Conservation (phyloP, 78 protist species). For the Pelomyxa schiedti region DNA sequence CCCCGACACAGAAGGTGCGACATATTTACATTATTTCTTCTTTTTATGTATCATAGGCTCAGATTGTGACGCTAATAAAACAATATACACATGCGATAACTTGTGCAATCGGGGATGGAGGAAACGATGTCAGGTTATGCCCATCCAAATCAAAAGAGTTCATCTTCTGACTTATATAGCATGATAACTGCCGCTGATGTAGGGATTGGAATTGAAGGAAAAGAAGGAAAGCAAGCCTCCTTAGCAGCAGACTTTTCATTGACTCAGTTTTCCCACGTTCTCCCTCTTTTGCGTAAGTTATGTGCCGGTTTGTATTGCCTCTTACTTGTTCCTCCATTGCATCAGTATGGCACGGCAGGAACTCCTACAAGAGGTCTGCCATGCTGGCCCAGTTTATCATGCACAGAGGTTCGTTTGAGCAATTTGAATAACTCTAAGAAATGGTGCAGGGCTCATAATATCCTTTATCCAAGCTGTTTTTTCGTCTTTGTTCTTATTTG, state of each 20-base stretch:
- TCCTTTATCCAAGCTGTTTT: conserved; percentile 88
- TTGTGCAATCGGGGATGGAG: conserved; percentile 96
- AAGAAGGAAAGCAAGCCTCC: conserved; percentile 95
- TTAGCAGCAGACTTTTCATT: conserved; percentile 94
- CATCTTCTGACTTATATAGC: too few relatives aligned
- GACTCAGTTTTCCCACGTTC: conserved; percentile 66
- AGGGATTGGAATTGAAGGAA: conserved; percentile 93
- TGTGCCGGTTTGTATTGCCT: not conserved
- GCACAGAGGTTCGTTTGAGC: too few relatives aligned
- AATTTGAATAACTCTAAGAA: too few relatives aligned
- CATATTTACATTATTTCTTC: not conserved
- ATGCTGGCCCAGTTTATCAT: conserved; percentile 81
- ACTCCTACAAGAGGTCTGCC: conserved; percentile 74
- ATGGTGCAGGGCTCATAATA: too few relatives aligned
- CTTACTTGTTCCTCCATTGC: not conserved
- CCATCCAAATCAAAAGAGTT: too few relatives aligned
- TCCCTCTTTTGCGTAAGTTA: conserved; percentile 30
- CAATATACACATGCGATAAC: conserved; percentile 44
- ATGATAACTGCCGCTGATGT: conserved; percentile 97
- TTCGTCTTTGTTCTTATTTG: conserved; percentile 80
- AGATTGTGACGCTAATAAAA: conserved; percentile 57
- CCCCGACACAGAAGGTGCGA: conserved; percentile 88
- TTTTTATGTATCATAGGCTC: conserved; percentile 26
- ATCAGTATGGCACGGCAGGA: conserved; percentile 86
- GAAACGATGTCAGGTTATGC: conserved; percentile 97